These are phyloP conservation scores for Gomphus bonarii DNA, from an alignment of 1,284 basidiomycete genomes.

Conservation along the genomic window DNA sequence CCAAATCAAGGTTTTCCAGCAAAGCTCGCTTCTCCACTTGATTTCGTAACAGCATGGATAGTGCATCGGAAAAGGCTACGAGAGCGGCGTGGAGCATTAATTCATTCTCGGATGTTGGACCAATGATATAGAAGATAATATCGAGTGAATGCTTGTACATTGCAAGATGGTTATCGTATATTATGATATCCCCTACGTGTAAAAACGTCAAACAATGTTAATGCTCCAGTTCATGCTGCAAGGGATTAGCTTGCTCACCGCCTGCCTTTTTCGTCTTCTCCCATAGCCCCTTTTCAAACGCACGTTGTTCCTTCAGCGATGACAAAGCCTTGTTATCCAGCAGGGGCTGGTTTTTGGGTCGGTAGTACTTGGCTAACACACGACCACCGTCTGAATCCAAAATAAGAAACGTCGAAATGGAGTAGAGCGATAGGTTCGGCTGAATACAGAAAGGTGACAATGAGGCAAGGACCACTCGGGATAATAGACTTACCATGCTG, in stretches of 20 bases:
- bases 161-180: constrained; percentile 86
- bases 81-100: constrained; percentile 89
- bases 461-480: not conserved
- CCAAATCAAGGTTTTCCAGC: constrained; percentile 90
- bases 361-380: constrained; percentile 93
- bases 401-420: constrained; percentile 79
- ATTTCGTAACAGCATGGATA: constrained; percentile 79
- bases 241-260: constrained; percentile 34
- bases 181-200: constrained; percentile 80
- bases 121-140: constrained; percentile 92
- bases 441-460: constrained; percentile 16
- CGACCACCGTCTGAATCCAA: constrained; percentile 93
- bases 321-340: constrained; percentile 54
- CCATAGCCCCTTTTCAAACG: constrained; percentile 92
- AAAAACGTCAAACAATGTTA: not conserved
- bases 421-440: constrained; percentile 81
- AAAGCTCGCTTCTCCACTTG: constrained; percentile 94
- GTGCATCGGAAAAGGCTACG: constrained; percentile 77
- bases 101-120: constrained; percentile 86
- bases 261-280: constrained; percentile 90
- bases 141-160: constrained; percentile 93
- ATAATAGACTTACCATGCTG: not conserved
- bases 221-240: constrained; percentile 19
- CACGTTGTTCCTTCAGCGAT: constrained; percentile 85
- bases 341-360: constrained; percentile 53